Percentiles rank a stretch among this genome's conserved stretches.
Evolutionary conservation across 306 rosid genomes (phyloP).

Genomic region (Cicer cuneatum): DNA sequence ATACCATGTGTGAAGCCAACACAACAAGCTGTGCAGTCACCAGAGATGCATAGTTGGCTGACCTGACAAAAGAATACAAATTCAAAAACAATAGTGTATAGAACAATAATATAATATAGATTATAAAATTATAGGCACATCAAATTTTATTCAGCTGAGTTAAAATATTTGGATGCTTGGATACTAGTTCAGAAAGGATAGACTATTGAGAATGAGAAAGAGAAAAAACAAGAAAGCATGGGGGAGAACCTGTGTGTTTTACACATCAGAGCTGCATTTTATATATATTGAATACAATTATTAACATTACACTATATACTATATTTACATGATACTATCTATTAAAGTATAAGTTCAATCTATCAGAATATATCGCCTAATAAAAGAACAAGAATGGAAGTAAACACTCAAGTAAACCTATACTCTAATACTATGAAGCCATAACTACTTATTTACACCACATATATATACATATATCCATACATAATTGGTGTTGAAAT

Average conservation of each 20-base stretch:
- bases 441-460: background rate
- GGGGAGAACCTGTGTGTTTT: background rate
- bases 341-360: background rate
- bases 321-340: background rate
- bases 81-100: slow-evolving; percentile 19
- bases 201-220: background rate
- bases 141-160: slow-evolving; percentile 9
- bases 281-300: background rate
- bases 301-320: background rate
- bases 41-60: slow-evolving; percentile 86
- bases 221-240: slow-evolving; percentile 1
- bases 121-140: slow-evolving; percentile 24
- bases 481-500: slow-evolving; percentile 9
- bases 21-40: slow-evolving; percentile 84
- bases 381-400: background rate
- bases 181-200: slow-evolving; percentile 4
- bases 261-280: background rate
- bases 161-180: slow-evolving; percentile 2
- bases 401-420: background rate
- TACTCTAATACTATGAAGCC: slow-evolving; percentile 1
- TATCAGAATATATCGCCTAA: background rate
- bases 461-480: slow-evolving; percentile 18
- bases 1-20: slow-evolving; percentile 94
- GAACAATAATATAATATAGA: slow-evolving; percentile 30
- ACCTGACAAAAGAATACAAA: slow-evolving; percentile 55